These are phyloP conservation scores for Spergularia azorica DNA, from an alignment of 179 eudicot species.

Conservation along the genomic window DNA sequence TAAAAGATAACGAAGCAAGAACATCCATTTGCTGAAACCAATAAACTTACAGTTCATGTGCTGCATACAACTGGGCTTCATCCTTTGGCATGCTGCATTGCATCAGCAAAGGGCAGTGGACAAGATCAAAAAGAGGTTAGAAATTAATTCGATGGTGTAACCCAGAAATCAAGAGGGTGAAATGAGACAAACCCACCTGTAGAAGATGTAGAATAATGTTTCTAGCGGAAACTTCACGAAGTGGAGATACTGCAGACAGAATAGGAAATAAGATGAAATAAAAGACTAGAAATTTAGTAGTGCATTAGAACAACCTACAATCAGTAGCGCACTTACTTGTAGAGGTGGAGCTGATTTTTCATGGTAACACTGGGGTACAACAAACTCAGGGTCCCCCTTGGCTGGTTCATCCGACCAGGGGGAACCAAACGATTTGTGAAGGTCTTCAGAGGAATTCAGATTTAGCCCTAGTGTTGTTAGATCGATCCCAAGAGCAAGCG, in stretches of 20 bases:
- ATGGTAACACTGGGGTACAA: conserved; percentile 68
- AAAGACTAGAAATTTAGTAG: conserved; percentile 2
- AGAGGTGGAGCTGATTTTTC: conserved; percentile 53
- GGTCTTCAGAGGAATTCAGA: conserved; percentile 67
- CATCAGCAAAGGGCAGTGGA: neutral
- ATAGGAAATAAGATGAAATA: conserved; percentile 14
- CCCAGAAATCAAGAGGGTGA: neutral
- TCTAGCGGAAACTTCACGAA: conserved; percentile 54
- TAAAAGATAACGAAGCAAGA: no score
- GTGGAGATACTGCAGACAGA: conserved; percentile 54
- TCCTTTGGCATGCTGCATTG: conserved; percentile 83
- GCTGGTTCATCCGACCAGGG: conserved; percentile 78
- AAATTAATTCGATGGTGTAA: conserved; percentile 1
- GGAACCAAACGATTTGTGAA: conserved; percentile 67
- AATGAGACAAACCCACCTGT: conserved; percentile 49
- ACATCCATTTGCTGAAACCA: no score
- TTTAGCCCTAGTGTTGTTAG: conserved; percentile 71
- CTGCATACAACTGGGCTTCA: conserved; percentile 76
- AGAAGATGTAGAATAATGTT: conserved; percentile 75
- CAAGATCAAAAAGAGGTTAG: neutral
- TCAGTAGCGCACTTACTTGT: conserved; percentile 42
- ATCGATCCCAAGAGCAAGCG: conserved; percentile 81
- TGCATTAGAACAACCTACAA: neutral
- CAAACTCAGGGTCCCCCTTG: conserved; percentile 68
- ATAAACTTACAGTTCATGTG: conserved; percentile 73